These are phyloP conservation scores for Pyrus betulifolia DNA, from an alignment of 306 rosid genomes.

Conservation along the genomic window DNA sequence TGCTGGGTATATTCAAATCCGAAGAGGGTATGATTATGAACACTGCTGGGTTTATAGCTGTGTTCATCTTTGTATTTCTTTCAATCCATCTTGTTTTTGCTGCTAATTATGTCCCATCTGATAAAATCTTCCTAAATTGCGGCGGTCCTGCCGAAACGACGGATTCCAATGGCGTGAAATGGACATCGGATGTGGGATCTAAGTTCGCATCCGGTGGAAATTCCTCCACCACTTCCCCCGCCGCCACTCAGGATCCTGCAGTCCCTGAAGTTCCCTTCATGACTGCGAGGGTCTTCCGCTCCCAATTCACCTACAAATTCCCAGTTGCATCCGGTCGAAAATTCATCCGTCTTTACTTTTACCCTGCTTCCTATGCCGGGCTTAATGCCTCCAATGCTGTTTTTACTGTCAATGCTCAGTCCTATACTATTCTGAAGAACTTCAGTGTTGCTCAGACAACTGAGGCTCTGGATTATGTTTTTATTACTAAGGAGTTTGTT, in stretches of 20 bases:
- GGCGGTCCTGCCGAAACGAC: constrained; percentile 54
- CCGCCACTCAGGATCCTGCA: constrained; percentile 65
- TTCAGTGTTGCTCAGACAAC: constrained; percentile 65
- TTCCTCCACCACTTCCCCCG: constrained; percentile 40
- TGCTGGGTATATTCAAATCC: background rate
- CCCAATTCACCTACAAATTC: constrained; percentile 52
- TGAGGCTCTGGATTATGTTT: constrained; percentile 51
- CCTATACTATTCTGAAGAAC: constrained; percentile 58
- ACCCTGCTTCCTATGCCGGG: constrained; percentile 54
- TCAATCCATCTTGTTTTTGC: constrained; percentile 34
- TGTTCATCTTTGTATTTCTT: constrained; percentile 13
- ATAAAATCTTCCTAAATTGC: constrained; percentile 56
- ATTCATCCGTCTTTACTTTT: constrained; percentile 68
- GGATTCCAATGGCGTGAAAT: constrained; percentile 49
- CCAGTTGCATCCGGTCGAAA: constrained; percentile 73
- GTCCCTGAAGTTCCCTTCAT: constrained; percentile 57
- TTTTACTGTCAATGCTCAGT: constrained; percentile 44
- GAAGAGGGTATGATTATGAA: constrained; percentile 22
- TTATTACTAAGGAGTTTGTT: constrained; percentile 49
- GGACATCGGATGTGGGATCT: constrained; percentile 71
- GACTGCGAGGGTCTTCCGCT: constrained; percentile 59
- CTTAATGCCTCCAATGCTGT: constrained; percentile 48
- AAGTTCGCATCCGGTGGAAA: constrained; percentile 25
- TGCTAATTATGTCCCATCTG: constrained; percentile 50
- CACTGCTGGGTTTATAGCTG: constrained; percentile 7